Percentiles rank a stretch among this genome's conserved stretches.
Evolutionary conservation across 345 rosid species (phyloP).

Genomic region (Eucalyptus regnans): DNA sequence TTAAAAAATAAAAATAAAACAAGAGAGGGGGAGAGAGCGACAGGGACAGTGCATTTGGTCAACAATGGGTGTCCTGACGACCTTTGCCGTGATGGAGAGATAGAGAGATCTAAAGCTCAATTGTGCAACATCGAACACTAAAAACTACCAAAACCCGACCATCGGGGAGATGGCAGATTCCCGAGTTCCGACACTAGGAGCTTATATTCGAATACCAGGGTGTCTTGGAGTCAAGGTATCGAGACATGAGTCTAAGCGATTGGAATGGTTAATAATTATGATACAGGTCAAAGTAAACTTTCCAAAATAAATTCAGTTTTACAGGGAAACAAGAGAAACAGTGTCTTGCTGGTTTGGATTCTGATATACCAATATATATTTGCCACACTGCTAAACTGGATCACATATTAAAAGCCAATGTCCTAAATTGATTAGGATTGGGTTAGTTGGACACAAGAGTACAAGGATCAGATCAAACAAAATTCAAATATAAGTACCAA

Average conservation of each 20-base stretch:
- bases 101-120: background rate
- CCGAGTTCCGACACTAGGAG: background rate
- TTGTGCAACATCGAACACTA: background rate
- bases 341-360: no score
- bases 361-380: background rate
- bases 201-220: background rate
- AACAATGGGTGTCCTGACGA: background rate
- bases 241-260: background rate
- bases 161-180: background rate
- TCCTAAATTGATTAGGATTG: background rate
- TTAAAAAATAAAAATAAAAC: no score
- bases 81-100: background rate
- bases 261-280: background rate
- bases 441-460: background rate
- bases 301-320: no score
- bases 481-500: background rate
- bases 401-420: background rate
- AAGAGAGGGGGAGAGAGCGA: background rate
- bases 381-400: rapidly evolving
- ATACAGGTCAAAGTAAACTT: background rate
- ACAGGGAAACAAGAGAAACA: rapidly evolving
- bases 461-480: background rate
- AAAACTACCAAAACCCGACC: background rate
- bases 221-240: background rate
- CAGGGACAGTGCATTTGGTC: background rate